phyloP scores from a whole-genome alignment of 2,329 filamentous ascomycete species.

The Fusarium sp. region DNA sequence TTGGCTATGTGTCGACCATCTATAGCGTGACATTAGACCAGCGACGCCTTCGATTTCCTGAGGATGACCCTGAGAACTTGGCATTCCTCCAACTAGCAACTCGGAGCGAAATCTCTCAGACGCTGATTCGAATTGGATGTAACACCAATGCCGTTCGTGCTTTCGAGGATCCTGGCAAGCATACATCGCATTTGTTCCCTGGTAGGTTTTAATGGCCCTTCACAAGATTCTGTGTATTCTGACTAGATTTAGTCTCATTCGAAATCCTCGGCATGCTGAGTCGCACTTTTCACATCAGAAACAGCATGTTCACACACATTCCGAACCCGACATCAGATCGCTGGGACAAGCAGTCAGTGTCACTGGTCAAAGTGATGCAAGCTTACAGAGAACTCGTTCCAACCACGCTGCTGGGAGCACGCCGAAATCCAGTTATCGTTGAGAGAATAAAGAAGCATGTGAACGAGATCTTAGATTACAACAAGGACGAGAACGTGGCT shows the following conservation, averaged over 20 bases:
- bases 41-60: slow-evolving; percentile 56
- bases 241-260: slow-evolving; percentile 63
- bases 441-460: slow-evolving; percentile 49
- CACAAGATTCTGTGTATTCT: background rate
- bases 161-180: slow-evolving; percentile 57
- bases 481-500: slow-evolving; percentile 41
- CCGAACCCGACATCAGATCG: slow-evolving; percentile 69
- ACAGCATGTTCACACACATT: slow-evolving; percentile 67
- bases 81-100: slow-evolving; percentile 65
- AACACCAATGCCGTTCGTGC: slow-evolving; percentile 66
- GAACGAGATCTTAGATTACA: slow-evolving; percentile 40
- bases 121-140: slow-evolving; percentile 67
- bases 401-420: slow-evolving; percentile 27
- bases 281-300: slow-evolving; percentile 63
- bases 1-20: slow-evolving; percentile 70
- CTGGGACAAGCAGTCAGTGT: slow-evolving; percentile 68
- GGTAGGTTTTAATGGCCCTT: slow-evolving; percentile 51
- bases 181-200: slow-evolving; percentile 66
- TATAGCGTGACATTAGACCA: slow-evolving; percentile 60
- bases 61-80: slow-evolving; percentile 60
- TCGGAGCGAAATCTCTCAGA: slow-evolving; percentile 65
- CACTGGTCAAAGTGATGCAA: slow-evolving; percentile 58
- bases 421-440: slow-evolving; percentile 46
- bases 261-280: slow-evolving; percentile 72
- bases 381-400: slow-evolving; percentile 56